A percentile compares a stretch with the other conserved stretches of the same genome.
These are phyloP conservation scores for Phoma sp. DNA, from an alignment of 2,329 filamentous ascomycete genomes.

Conservation along the genomic window DNA sequence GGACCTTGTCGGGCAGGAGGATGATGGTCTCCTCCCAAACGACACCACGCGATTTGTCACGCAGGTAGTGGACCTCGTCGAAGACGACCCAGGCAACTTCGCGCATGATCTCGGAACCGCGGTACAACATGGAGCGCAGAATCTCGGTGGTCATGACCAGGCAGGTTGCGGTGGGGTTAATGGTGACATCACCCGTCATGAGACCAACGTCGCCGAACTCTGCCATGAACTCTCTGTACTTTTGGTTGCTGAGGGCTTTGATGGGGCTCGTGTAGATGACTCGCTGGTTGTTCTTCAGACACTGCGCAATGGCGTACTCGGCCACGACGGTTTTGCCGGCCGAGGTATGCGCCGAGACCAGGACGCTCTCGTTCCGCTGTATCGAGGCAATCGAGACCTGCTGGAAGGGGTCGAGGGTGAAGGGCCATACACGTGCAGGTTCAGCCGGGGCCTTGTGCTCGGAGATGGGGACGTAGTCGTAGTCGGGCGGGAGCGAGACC, in stretches of 20 bases:
- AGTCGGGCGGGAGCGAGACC: constrained; percentile 91
- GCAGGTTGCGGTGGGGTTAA: constrained; percentile 97
- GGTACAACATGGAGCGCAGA: constrained; percentile 96
- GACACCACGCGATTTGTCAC: constrained; percentile 90
- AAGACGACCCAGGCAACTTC: constrained; percentile 99
- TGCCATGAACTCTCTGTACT: constrained; percentile 93
- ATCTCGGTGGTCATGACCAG: constrained; percentile 99
- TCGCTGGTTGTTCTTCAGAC: constrained; percentile 94
- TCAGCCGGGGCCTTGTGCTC: constrained; percentile 89
- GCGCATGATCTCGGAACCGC: constrained; percentile 98
- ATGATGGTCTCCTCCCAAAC: constrained; percentile 99
- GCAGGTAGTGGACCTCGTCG: constrained; percentile 98
- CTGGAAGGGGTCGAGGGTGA: constrained; percentile 97
- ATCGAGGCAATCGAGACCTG: constrained; percentile 94
- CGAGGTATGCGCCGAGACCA: constrained; percentile 96
- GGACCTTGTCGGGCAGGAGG: constrained; percentile 94
- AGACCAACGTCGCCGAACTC: constrained; percentile 96
- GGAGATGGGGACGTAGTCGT: constrained; percentile 93
- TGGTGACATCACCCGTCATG: constrained; percentile 99
- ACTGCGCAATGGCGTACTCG: constrained; percentile 97
- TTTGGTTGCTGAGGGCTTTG: constrained; percentile 98
- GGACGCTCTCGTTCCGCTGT: constrained; percentile 91
- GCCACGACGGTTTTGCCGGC: constrained; percentile 98
- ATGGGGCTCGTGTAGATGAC: constrained; percentile 99
- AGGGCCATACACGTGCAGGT: constrained; percentile 83